Evolutionary conservation across 2,329 filamentous ascomycete species (phyloP).

Genomic region (Penicillium sp.): DNA sequence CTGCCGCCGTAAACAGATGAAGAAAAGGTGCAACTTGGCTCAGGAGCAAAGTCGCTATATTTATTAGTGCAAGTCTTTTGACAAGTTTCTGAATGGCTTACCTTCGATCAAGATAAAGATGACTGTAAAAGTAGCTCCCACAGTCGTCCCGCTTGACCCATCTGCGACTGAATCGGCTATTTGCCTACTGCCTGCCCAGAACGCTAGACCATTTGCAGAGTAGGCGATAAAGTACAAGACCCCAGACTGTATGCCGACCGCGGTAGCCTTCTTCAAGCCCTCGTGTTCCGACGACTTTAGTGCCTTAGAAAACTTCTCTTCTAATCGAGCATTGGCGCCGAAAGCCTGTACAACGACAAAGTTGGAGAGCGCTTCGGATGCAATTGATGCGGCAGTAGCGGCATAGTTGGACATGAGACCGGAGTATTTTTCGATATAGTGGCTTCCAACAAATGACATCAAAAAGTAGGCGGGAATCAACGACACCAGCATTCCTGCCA

Average conservation of each 20-base stretch:
- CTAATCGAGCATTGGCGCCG: conserved; percentile 62
- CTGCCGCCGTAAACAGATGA: conserved; percentile 55
- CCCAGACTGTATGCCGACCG: conserved; percentile 63
- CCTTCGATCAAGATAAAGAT: conserved; percentile 47
- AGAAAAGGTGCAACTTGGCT: conserved; percentile 47
- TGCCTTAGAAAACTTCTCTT: conserved; percentile 62
- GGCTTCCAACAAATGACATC: conserved; percentile 61
- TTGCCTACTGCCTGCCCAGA: conserved; percentile 68
- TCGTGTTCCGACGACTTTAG: conserved; percentile 57
- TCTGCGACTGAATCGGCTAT: conserved; percentile 47
- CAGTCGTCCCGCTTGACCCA: conserved; percentile 30
- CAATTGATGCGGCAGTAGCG: conserved; percentile 65
- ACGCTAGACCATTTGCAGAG: conserved; percentile 68
- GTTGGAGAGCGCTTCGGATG: conserved; percentile 65
- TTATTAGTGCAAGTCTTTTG: conserved; percentile 18
- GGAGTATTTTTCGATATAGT: conserved; percentile 58
- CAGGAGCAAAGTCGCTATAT: conserved; percentile 41
- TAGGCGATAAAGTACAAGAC: conserved; percentile 71
- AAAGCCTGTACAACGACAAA: conserved; percentile 68
- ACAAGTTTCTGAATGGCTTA: conserved; percentile 15
- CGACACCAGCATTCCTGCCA: conserved; percentile 69
- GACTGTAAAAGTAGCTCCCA: conserved; percentile 44
- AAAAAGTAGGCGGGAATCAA: conserved; percentile 67
- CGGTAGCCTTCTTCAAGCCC: conserved; percentile 63
- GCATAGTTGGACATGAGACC: conserved; percentile 58